Evolutionary conservation across 192 early-diverging fungal genomes (phyloP).

Genomic region (Podila verticillata): DNA sequence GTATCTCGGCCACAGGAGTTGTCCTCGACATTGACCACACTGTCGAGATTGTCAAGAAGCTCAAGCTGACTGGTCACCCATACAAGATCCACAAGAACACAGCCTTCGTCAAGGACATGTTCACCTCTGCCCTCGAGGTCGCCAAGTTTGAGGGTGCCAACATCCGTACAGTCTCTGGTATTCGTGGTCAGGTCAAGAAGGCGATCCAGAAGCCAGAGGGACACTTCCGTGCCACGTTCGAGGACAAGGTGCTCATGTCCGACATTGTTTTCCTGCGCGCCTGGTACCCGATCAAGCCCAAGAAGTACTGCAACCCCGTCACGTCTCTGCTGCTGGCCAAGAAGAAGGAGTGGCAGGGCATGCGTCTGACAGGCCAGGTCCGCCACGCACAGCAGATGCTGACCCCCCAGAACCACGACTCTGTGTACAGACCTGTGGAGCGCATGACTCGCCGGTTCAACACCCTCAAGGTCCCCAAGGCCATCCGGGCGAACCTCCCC

Average conservation of each 20-base stretch:
- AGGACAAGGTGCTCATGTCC: conserved; percentile 94
- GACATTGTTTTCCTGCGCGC: conserved; percentile 98
- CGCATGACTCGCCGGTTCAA: conserved; percentile 83
- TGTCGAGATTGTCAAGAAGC: conserved; percentile 97
- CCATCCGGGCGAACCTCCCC: conserved; percentile 83
- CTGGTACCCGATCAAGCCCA: conserved; percentile 96
- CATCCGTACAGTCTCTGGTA: conserved; percentile 95
- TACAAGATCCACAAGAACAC: conserved; percentile 98
- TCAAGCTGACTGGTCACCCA: conserved; percentile 96
- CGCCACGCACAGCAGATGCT: conserved; percentile 71
- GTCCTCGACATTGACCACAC: conserved; percentile 94
- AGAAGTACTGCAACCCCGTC: conserved; percentile 97
- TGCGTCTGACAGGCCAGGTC: conserved; percentile 90
- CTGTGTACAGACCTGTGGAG: conserved; percentile 87
- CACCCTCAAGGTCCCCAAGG: conserved; percentile 81
- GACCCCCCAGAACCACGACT: conserved; percentile 83
- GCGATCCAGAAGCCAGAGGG: conserved; percentile 86
- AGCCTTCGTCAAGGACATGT: conserved; percentile 98
- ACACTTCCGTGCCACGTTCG: conserved; percentile 96
- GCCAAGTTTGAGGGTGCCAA: conserved; percentile 98
- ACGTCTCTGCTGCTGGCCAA: conserved; percentile 84
- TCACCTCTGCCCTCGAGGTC: conserved; percentile 94
- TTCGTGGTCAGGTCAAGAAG: conserved; percentile 99
- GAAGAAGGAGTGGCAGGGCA: conserved; percentile 86
- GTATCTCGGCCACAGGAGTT: conserved; percentile 95